Base-by-base conservation (phyloP, 192 early-diverging fungal species). In the Backusella sp. region DNA sequence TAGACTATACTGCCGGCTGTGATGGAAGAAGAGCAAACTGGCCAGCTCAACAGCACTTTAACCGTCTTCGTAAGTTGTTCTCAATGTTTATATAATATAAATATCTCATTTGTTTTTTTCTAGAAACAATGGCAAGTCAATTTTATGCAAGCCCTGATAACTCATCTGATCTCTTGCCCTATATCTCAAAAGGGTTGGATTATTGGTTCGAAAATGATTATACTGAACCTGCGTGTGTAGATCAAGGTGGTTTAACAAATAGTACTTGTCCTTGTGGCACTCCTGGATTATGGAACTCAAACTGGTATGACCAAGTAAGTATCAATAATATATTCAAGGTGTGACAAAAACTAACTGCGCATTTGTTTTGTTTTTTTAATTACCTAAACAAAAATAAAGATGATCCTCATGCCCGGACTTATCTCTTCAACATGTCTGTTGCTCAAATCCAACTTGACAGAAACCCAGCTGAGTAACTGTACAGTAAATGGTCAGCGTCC, bases 261-360 rank as follows among this genome's bases (percentile, higher is more conserved):
- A 73, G 42, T 44, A 78, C 77, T 4, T 79, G 77, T 21, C 77
- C 77, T 34, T 79, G 77, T 74, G 77, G 77, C 7, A 79, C 77
- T 8, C 77, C 77, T 62, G 77, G 77, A 17, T 73, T 79, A 34
- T 79, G 77, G 77, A 79, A 74, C 19, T 72, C 73, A 12, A 79
- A 79, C 42, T 79, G 77, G 77, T 79, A 68, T 75, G 77, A 67
- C 30, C 77, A 79, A 35, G 77, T 80, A 56, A 80, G 62, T 66
- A 36, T 67, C 19, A 66, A 28, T 28, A 62, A 41, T 62, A 74
- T 37, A 7, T 41, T 28, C 4, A 62, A 14, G 26, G 56, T 62
- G 23, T 62, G 56, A 62, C 56, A 62, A 23, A 26, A 28, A 3
- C 12, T 62, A 62, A 62, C 56, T 62, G 56, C 56, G 56, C 56